A percentile compares a stretch with the other conserved stretches of the same genome.
Evolutionary conservation across 2,329 filamentous ascomycete genomes (phyloP).

Genomic region (Fusarium redolens): DNA sequence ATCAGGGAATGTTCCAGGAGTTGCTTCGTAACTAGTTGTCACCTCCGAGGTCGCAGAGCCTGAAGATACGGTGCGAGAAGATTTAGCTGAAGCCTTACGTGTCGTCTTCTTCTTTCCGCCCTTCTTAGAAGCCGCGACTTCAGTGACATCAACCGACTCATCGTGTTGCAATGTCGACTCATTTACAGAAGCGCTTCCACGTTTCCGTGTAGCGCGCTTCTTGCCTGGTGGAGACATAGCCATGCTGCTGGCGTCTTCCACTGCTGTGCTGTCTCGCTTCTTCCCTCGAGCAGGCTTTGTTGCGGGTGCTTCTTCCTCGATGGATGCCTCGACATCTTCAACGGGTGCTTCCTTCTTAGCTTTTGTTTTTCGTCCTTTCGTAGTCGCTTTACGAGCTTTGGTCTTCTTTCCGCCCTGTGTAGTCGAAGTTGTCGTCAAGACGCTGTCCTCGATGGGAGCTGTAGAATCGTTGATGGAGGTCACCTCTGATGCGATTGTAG

Average conservation of each 20-base stretch:
- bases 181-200: constrained; percentile 59
- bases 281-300: constrained; percentile 62
- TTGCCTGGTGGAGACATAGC: constrained; percentile 64
- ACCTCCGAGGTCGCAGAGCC: constrained; percentile 64
- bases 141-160: constrained; percentile 56
- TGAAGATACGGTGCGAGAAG: constrained; percentile 55
- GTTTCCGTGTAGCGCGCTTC: constrained; percentile 66
- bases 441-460: constrained; percentile 66
- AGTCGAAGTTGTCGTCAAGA: constrained; percentile 69
- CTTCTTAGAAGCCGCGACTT: constrained; percentile 49
- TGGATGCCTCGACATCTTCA: constrained; percentile 53
- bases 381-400: constrained; percentile 63
- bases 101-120: constrained; percentile 52
- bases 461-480: constrained; percentile 61
- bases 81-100: constrained; percentile 55
- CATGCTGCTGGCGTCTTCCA: constrained; percentile 60
- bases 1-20: constrained; percentile 60
- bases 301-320: constrained; percentile 38
- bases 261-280: constrained; percentile 72
- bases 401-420: constrained; percentile 69
- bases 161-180: constrained; percentile 52
- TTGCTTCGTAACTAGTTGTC: constrained; percentile 56
- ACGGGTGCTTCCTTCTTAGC: constrained; percentile 64
- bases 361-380: constrained; percentile 49
- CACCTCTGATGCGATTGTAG: constrained; percentile 62